Evolutionary conservation across 257 asterid species (phyloP).

Genomic region (Solanum bulbocastanum): DNA sequence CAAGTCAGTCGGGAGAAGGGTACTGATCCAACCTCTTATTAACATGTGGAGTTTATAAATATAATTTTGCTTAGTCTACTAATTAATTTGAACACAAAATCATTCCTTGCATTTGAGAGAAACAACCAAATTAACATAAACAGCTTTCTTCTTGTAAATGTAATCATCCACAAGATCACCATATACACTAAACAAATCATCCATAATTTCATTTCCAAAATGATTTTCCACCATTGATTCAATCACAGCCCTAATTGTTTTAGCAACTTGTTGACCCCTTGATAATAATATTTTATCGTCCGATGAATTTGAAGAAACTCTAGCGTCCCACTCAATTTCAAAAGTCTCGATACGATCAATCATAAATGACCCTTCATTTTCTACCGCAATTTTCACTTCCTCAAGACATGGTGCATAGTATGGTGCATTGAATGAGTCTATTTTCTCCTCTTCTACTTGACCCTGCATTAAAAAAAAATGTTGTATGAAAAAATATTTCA

Average conservation of each 20-base stretch:
- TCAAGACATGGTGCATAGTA: slow-evolving; percentile 49
- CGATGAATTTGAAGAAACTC: neutral
- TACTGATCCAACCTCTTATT: neutral
- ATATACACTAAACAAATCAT: slow-evolving; percentile 38
- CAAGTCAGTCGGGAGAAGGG: neutral
- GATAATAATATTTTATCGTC: neutral
- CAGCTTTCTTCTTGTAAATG: slow-evolving; percentile 13
- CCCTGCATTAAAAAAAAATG: slow-evolving; percentile 13
- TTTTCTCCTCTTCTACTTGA: slow-evolving; percentile 20
- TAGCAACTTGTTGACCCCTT: slow-evolving; percentile 32
- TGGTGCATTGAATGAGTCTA: slow-evolving; percentile 46
- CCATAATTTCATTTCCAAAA: slow-evolving; percentile 40
- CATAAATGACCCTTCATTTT: slow-evolving; percentile 37
- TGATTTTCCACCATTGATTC: slow-evolving; percentile 46
- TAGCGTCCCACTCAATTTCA: slow-evolving; percentile 45
- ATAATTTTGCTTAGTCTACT: neutral
- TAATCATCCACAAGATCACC: slow-evolving; percentile 29
- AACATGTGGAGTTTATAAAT: neutral
- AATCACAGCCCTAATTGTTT: slow-evolving; percentile 48
- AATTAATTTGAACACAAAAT: neutral
- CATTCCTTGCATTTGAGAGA: slow-evolving; percentile 23
- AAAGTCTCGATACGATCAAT: slow-evolving; percentile 16
- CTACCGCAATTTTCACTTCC: slow-evolving; percentile 32
- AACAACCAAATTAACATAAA: slow-evolving; percentile 32
- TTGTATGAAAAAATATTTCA: neutral